Evolutionary conservation across 306 rosid species (phyloP).

Genomic region (Trifolium dubium): DNA sequence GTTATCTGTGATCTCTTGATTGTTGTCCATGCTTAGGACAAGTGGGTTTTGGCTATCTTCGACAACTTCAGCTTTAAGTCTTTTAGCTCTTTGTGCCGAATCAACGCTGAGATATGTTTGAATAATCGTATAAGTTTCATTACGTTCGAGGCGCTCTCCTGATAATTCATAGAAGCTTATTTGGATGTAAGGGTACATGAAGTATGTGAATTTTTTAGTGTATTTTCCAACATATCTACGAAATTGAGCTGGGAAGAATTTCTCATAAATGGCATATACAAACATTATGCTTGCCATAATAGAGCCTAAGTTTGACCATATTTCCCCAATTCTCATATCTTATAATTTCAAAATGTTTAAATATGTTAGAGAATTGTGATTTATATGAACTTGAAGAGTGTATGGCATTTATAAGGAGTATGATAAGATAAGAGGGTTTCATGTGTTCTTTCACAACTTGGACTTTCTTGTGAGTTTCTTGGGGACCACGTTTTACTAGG

Average conservation of each 20-base stretch:
- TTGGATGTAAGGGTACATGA: conserved; percentile 54
- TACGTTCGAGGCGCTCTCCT: conserved; percentile 37
- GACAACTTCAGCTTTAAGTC: conserved; percentile 57
- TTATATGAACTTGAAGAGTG: not conserved
- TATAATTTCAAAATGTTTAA: not conserved
- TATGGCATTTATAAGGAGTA: not conserved
- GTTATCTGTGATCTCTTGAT: conserved; percentile 56
- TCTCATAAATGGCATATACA: conserved; percentile 37
- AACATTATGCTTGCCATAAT: conserved; percentile 47
- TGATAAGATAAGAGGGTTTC: not conserved
- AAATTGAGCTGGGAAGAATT: conserved; percentile 43
- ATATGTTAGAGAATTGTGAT: no score
- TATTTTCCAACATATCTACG: conserved; percentile 14
- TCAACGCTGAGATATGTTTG: conserved; percentile 50
- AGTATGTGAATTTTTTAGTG: not conserved
- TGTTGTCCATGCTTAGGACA: conserved; percentile 57
- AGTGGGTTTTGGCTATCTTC: conserved; percentile 49
- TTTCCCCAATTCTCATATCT: not conserved
- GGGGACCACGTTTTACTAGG: conserved; percentile 2
- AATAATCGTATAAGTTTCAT: conserved; percentile 49
- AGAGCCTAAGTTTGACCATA: conserved; percentile 28
- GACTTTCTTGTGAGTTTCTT: not conserved
- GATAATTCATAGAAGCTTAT: conserved; percentile 56
- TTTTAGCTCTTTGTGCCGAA: conserved; percentile 47
- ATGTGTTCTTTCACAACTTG: not conserved